A percentile compares a stretch with the other conserved stretches of the same genome.
phyloP scores from a whole-genome alignment of 768 basidiomycete species.

The Collybiopsis luxurians region DNA sequence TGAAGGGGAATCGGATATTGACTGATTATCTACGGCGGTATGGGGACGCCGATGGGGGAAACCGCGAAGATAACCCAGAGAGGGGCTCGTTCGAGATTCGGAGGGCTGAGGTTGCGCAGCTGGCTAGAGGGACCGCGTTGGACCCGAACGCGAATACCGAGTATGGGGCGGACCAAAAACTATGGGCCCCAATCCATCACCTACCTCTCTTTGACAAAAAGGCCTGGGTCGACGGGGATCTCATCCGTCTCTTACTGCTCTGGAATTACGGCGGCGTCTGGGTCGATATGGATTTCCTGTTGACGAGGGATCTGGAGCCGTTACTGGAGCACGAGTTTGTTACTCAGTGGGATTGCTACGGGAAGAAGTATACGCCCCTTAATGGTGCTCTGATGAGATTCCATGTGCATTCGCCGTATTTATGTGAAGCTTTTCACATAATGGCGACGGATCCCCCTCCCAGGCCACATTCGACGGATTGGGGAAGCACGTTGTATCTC shows the following conservation, averaged over 20 bases:
- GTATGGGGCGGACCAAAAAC: neutral
- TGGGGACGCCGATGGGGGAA: conserved; percentile 43
- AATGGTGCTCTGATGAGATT: conserved; percentile 98
- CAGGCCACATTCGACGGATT: conserved; percentile 79
- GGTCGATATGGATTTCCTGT: conserved; percentile 96
- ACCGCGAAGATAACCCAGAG: neutral
- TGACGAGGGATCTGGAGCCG: conserved; percentile 85
- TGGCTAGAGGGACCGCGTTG: conserved; percentile 78
- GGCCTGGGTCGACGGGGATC: conserved; percentile 95
- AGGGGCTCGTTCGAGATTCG: conserved; percentile 58
- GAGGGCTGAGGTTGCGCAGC: conserved; percentile 58
- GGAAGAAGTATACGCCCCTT: conserved; percentile 75
- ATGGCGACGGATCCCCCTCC: conserved; percentile 78
- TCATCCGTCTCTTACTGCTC: conserved; percentile 81
- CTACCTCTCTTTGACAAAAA: conserved; percentile 65
- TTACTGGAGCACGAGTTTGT: conserved; percentile 94
- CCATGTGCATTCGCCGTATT: conserved; percentile 85
- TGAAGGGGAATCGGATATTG: conserved; percentile 55
- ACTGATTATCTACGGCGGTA: conserved; percentile 55
- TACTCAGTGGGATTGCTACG: conserved; percentile 99
- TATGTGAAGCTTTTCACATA: conserved; percentile 94
- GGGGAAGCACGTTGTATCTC: conserved; percentile 90
- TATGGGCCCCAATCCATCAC: neutral
- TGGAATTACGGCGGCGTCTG: conserved; percentile 94
- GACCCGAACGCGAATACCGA: conserved; percentile 51